Evolutionary conservation across 2,329 filamentous ascomycete genomes (phyloP), one percentile per base, ranked within the genome.

Genomic region (Sporothrix inflata): DNA sequence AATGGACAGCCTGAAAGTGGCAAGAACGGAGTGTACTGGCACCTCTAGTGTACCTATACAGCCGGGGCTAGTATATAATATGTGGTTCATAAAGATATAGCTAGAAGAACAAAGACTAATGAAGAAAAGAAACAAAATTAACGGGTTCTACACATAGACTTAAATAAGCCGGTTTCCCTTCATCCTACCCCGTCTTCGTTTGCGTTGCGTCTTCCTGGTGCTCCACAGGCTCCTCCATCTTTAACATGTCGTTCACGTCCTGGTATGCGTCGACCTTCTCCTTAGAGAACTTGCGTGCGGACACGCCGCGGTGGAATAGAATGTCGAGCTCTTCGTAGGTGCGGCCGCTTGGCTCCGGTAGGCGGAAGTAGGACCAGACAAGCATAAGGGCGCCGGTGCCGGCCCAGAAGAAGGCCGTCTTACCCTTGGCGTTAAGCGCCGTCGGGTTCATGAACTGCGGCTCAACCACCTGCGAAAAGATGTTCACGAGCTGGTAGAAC

Each of bases 311-410:
- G 75, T 86, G 84, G 75, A 89, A 89, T 72, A 90, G 78, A 11
- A 85, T 78, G 67, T 89, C 87, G 2, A 89, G 81, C 78, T 89
- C 87, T 49, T 84, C 85, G 70, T 86, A 85, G 0, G 85, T 86
- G 53, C 85, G 82, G 8, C 83, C 86, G 9, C 34, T 51, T 1
- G 73, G 73, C 80, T 89, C 88, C 3, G 86, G 86, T 4, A 87
- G 80, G 24, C 83, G 84, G 76, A 85, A 86, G 73, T 81, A 87
- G 0, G 85, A 84, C 82, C 87, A 89, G 0, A 82, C 67, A 1
- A 84, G 79, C 51, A 84, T 85, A 2, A 83, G 19, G 2, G 84
- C 74, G 75, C 85, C 85, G 11, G 85, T 81, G 45, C 77, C 81
- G 9, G 80, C 81, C 81, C 83, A 85, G 78, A 85, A 82, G 75